Evolutionary conservation across 352 stramenopile genomes (phyloP).

Genomic region (Phytophthora multivora): DNA sequence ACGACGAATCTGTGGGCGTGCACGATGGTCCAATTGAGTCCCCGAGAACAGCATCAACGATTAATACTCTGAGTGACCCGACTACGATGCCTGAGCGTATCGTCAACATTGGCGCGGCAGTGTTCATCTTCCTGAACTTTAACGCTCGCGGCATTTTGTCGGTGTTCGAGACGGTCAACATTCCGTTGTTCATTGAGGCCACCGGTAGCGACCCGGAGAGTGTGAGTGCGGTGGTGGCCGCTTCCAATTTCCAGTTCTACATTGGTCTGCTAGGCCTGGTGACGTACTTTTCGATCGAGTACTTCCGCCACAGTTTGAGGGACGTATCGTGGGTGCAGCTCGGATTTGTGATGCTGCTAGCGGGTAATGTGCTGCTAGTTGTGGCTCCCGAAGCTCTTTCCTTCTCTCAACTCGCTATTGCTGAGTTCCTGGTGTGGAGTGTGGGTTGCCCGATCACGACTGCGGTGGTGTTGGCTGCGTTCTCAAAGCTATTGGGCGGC

Average conservation of each 20-base stretch:
- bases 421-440: slow-evolving; percentile 73
- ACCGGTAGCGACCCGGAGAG: slow-evolving; percentile 57
- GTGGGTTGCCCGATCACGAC: slow-evolving; percentile 76
- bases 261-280: slow-evolving; percentile 64
- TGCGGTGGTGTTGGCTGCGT: slow-evolving; percentile 65
- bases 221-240: slow-evolving; percentile 50
- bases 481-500: slow-evolving; percentile 69
- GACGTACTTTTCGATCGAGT: slow-evolving; percentile 77
- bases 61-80: slow-evolving; percentile 53
- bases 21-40: slow-evolving; percentile 60
- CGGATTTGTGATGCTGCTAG: slow-evolving; percentile 59
- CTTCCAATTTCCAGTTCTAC: slow-evolving; percentile 84
- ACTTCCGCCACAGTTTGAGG: slow-evolving; percentile 61
- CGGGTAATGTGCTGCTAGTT: slow-evolving; percentile 65
- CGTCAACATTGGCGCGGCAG: slow-evolving; percentile 59
- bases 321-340: slow-evolving; percentile 70
- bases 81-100: slow-evolving; percentile 58
- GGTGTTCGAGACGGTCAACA: slow-evolving; percentile 83
- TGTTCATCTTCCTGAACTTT: slow-evolving; percentile 83
- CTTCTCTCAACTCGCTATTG: slow-evolving; percentile 54
- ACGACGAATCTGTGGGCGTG: slow-evolving; percentile 56
- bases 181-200: slow-evolving; percentile 70
- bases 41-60: slow-evolving; percentile 24
- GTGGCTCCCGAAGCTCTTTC: slow-evolving; percentile 38
- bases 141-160: slow-evolving; percentile 73